Evolutionary conservation across 345 rosid species (phyloP).

Genomic region (Psidium guajava): DNA sequence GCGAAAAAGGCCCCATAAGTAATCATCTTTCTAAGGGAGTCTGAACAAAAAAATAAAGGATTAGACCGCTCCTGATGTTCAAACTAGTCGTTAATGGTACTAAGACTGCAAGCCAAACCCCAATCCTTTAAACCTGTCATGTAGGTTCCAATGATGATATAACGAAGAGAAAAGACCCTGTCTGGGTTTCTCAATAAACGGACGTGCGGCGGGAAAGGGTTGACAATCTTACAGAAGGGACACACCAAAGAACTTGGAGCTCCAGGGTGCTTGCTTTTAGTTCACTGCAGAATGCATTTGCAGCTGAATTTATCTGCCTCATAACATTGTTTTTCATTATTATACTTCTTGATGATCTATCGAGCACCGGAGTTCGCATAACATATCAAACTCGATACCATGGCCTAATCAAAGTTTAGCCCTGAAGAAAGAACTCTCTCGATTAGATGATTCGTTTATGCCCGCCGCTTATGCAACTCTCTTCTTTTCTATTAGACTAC

Average conservation of each 20-base stretch:
- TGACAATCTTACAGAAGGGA: constrained; percentile 66
- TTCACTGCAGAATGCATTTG: constrained; percentile 62
- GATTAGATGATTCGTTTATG: neutral
- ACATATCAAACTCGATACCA: neutral
- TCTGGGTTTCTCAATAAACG: neutral
- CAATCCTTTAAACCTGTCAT: no score
- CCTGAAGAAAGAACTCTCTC: neutral
- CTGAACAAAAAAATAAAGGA: no score
- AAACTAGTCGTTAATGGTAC: no score
- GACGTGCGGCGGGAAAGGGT: neutral
- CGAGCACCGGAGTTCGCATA: no score
- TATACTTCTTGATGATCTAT: no score
- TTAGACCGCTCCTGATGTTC: no score
- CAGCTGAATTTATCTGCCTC: constrained; percentile 75
- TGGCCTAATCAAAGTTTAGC: no score
- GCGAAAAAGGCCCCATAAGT: no score
- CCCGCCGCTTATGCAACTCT: neutral
- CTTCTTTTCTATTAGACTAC: neutral
- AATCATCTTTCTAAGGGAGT: no score
- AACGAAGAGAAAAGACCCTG: neutral
- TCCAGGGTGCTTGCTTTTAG: constrained; percentile 36
- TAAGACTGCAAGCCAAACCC: no score
- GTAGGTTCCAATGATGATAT: neutral
- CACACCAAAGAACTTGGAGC: constrained; percentile 43
- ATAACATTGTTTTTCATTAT: neutral